Percentiles rank a stretch among this genome's conserved stretches.
These are phyloP conservation scores for Paecilomyces sp. DNA, from an alignment of 2,329 filamentous ascomycete species.

Conservation along the genomic window DNA sequence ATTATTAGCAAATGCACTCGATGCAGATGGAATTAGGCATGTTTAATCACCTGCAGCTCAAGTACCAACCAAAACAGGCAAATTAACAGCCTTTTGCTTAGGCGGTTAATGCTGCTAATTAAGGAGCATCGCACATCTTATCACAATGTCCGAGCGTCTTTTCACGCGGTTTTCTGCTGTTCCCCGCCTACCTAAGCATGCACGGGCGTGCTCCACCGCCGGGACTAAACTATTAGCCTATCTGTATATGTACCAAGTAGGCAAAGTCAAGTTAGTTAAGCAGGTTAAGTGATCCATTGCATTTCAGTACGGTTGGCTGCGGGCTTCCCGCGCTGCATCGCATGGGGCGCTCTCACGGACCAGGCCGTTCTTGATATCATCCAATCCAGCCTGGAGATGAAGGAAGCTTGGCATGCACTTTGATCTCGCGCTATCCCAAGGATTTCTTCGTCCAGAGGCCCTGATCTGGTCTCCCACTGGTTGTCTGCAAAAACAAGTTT, in stretches of 20 bases:
- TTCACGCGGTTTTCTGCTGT: constrained; percentile 1
- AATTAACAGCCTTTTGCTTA: constrained; percentile 3
- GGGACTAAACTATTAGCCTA: constrained; percentile 5
- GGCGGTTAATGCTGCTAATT: constrained; percentile 16
- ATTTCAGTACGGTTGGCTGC: constrained; percentile 13
- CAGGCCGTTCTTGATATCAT: background rate
- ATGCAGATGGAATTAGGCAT: background rate
- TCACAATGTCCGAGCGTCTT: constrained; percentile 9
- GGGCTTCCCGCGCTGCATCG: constrained; percentile 14
- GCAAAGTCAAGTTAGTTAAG: background rate
- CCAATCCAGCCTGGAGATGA: constrained; percentile 10
- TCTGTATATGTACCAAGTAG: background rate
- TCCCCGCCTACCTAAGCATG: constrained; percentile 1
- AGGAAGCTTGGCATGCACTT: constrained; percentile 16
- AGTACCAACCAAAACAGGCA: constrained; percentile 1
- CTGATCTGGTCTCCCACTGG: constrained; percentile 3
- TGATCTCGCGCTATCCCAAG: background rate
- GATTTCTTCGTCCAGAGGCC: constrained; percentile 1
- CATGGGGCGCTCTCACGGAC: constrained; percentile 2
- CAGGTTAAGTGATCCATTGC: background rate
- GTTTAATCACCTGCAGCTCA: background rate
- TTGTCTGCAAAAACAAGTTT: background rate
- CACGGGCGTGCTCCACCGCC: constrained; percentile 3
- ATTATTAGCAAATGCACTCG: constrained; percentile 3
- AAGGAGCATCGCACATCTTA: constrained; percentile 11